A percentile compares a stretch with the other conserved stretches of the same genome.
phyloP scores from a whole-genome alignment of 805 yeast species.

The Kuraishia piskuri region DNA sequence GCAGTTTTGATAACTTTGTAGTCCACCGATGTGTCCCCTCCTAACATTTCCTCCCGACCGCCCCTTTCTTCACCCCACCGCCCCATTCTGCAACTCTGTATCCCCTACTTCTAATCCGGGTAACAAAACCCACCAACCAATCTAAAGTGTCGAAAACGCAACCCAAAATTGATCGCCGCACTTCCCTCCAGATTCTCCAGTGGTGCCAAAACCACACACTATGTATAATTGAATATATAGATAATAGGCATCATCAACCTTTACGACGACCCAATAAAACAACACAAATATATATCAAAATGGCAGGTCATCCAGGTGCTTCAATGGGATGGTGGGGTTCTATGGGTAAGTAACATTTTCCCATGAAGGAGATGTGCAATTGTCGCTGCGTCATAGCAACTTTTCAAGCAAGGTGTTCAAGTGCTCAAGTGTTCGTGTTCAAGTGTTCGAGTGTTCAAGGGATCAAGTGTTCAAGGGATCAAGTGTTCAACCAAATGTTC shows the following conservation, averaged over 20 bases:
- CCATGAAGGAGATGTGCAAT: background rate
- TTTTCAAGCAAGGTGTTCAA: too few species aligned
- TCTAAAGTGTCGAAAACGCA: background rate
- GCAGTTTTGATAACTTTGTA: too few species aligned
- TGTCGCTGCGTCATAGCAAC: too few species aligned
- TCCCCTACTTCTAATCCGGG: too few species aligned
- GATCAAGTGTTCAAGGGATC: too few species aligned
- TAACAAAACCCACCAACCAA: background rate
- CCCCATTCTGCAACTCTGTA: too few species aligned
- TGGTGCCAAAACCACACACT: background rate
- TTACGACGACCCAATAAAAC: too few species aligned
- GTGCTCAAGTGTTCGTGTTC: too few species aligned
- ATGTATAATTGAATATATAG: too few species aligned
- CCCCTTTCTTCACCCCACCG: background rate
- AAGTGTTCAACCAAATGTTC: too few species aligned
- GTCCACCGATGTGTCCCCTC: background rate
- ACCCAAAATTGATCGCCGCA: background rate
- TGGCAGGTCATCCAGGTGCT: conserved; percentile 68
- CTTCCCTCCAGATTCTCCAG: background rate
- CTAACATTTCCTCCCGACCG: background rate
- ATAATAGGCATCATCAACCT: too few species aligned
- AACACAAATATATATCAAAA: conserved; percentile 18
- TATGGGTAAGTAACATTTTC: conserved; percentile 45
- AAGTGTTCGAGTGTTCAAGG: too few species aligned
- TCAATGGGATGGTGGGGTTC: conserved; percentile 98